Evolutionary conservation across 345 rosid species (phyloP).

Genomic region (Eucalyptus curtisii): DNA sequence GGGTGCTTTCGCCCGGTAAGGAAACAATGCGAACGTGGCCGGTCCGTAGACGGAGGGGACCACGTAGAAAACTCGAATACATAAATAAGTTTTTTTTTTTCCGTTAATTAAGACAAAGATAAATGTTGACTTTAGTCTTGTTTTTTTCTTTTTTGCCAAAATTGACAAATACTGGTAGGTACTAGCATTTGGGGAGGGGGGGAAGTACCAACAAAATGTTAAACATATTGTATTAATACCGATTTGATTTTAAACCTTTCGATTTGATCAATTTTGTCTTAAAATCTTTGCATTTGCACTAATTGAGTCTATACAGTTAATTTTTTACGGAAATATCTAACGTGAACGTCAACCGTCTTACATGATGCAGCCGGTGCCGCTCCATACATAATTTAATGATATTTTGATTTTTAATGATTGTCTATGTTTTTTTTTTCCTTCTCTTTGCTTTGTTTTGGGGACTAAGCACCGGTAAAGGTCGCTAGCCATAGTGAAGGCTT

Average conservation of each 20-base stretch:
- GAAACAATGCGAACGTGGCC: background rate
- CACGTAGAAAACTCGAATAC: background rate
- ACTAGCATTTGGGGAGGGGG: background rate
- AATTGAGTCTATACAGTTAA: background rate
- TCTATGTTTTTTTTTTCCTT: background rate
- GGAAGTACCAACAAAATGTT: too few relatives aligned
- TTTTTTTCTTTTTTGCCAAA: background rate
- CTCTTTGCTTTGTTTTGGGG: background rate
- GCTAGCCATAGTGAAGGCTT: background rate
- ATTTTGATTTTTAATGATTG: too few relatives aligned
- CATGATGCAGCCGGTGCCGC: fast-evolving
- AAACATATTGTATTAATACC: too few relatives aligned
- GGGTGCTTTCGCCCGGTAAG: background rate
- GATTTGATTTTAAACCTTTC: fast-evolving
- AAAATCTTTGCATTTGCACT: background rate
- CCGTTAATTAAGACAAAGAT: background rate
- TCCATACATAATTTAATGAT: too few relatives aligned
- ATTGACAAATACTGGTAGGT: background rate
- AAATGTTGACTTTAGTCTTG: background rate
- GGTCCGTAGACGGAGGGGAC: background rate
- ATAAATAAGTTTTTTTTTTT: background rate
- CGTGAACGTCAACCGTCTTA: fast-evolving
- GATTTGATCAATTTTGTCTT: too few relatives aligned
- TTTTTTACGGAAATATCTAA: fast-evolving
- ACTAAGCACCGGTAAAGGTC: fast-evolving